Base-by-base conservation (phyloP, 345 rosid genomes). In the Euphorbia peplus region DNA sequence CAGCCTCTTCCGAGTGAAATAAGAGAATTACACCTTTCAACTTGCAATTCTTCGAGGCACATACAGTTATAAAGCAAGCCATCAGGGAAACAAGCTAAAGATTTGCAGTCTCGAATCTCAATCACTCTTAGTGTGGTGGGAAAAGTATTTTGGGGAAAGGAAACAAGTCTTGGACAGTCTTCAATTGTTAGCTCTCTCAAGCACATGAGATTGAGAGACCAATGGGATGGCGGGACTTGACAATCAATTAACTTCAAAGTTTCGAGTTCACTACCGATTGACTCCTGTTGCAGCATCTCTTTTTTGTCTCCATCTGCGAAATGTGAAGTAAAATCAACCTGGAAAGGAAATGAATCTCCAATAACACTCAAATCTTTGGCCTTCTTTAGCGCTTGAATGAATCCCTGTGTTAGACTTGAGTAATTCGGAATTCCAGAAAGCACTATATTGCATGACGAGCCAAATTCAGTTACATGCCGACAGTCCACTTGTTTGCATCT, bases 101-200 rank as follows among this genome's bases (percentile, higher is more conserved):
- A 54, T 22, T 54, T 54, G 30, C 59, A 54, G 30, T 0, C 5
- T 22, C 29, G 24, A 12, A 54, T 54, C 30, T 25, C 30, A 54
- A 54, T 12, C 59, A 22, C 29, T 25, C 59, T 54, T 24, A 54
- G 5, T 11, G 30, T 54, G 11, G 54, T 47, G 3, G 66, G 73
- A 22, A 69, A 60, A 44, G 11, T 32, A 30, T 63, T 32, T 11
- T 47, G 24, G 14, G 55, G 56, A 9, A 64, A 29, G 25, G 18
- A 46, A 64, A 26, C 44, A 16, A 64, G 67, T 30, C 30, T 24
- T 18, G 63, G 26, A 62, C 77, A 74, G 13, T 32, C 18, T 22
- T 10, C 28, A 64, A 67, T 24, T 3, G 55, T 3, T 37, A 75
- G 37, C 30, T 48, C 26, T 22, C 28, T 18, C 0, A 74, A 64